Percentiles rank a stretch among this genome's conserved stretches.
phyloP scores from a whole-genome alignment of 768 basidiomycete genomes.

The Lactarius psammicola region DNA sequence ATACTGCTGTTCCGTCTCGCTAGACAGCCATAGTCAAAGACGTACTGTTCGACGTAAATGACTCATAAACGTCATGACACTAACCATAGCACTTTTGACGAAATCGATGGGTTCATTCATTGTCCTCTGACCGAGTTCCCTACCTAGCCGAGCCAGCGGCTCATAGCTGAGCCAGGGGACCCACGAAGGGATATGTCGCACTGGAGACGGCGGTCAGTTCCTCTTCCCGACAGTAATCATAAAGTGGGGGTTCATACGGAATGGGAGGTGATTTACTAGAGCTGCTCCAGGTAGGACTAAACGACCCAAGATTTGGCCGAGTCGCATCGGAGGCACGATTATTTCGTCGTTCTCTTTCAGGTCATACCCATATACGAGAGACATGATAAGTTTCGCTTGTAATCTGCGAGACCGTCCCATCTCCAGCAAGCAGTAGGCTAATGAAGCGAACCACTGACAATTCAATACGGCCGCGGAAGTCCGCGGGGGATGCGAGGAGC shows the following conservation, averaged over 20 bases:
- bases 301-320: neutral
- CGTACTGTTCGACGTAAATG: neutral
- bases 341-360: conserved; percentile 4
- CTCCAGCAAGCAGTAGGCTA: neutral
- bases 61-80: neutral
- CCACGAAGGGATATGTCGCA: conserved; percentile 20
- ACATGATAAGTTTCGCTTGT: neutral
- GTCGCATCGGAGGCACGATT: neutral
- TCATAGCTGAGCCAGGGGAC: conserved; percentile 13
- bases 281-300: conserved; percentile 8
- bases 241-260: neutral
- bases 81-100: conserved; percentile 16
- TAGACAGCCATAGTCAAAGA: neutral
- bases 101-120: conserved; percentile 5
- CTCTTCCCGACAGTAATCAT: neutral
- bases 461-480: conserved; percentile 1
- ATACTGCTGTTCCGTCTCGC: neutral
- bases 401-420: neutral
- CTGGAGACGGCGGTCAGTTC: neutral
- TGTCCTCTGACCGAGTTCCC: neutral
- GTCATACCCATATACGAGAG: conserved; percentile 16
- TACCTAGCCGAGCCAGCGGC: neutral
- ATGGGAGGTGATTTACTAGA: conserved; percentile 15
- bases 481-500: conserved; percentile 1
- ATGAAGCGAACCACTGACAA: neutral